phyloP scores from a whole-genome alignment of 768 basidiomycete species.

The Leccinum fibrillosum region DNA sequence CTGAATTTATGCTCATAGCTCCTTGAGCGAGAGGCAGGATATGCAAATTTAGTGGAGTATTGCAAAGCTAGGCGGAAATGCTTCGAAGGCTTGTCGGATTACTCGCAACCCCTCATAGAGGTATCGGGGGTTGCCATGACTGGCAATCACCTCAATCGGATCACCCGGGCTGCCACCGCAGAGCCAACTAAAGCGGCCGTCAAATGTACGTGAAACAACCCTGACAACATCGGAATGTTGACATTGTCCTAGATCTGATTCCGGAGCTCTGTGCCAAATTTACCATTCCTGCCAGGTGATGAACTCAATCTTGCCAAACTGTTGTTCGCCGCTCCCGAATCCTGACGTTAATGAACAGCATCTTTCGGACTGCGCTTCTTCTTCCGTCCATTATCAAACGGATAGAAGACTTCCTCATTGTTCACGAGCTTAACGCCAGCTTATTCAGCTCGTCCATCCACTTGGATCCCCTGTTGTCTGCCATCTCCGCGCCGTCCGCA shows the following conservation, averaged over 20 bases:
- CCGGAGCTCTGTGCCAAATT: conserved; percentile 78
- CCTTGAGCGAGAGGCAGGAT: conserved; percentile 57
- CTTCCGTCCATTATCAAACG: conserved; percentile 72
- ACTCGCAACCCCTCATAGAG: conserved; percentile 71
- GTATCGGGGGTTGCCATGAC: conserved; percentile 50
- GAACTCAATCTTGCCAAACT: conserved; percentile 18
- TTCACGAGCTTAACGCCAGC: conserved; percentile 73
- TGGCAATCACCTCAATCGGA: conserved; percentile 60
- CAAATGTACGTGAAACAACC: conserved; percentile 51
- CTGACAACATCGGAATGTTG: conserved; percentile 25
- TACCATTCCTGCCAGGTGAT: conserved; percentile 70
- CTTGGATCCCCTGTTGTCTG: conserved; percentile 58
- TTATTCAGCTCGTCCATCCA: conserved; percentile 61
- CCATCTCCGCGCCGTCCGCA: conserved; percentile 69
- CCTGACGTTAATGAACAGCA: conserved; percentile 41
- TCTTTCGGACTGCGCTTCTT: conserved; percentile 62
- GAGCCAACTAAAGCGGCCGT: conserved; percentile 39
- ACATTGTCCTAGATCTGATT: conserved; percentile 59
- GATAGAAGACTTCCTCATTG: conserved; percentile 71
- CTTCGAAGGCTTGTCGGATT: conserved; percentile 58
- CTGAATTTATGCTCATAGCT: conserved; percentile 2
- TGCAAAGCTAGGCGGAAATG: conserved; percentile 59
- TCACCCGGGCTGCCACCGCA: conserved; percentile 37
- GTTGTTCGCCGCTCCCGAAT: conserved; percentile 14
- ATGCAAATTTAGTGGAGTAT: conserved; percentile 61